These are phyloP conservation scores for Vitis vinifera DNA, from an alignment of 164 flowering plant species.

Conservation along the genomic window ASM3070453v1 NC_081811.1:23796001-23796500, in stretches of 20 bases:
- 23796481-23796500: no score
- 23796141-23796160: constrained; percentile 40
- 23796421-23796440: no score
- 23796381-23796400: no score
- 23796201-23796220: constrained; percentile 39
- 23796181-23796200: constrained; percentile 43
- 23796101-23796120: constrained; percentile 30
- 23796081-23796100: constrained; percentile 21
- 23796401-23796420: no score
- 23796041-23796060: constrained; percentile 27
- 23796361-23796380: no score
- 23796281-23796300: no score
- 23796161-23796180: constrained; percentile 32
- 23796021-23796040: constrained; percentile 17
- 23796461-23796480: no score
- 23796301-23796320: no score
- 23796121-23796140: constrained; percentile 25
- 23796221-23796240: constrained; percentile 35
- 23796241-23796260: neutral
- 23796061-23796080: constrained; percentile 21
- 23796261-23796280: neutral
- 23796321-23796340: neutral
- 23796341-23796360: neutral
- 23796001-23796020: neutral
- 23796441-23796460: no score